Evolutionary conservation across 768 basidiomycete species (phyloP).

Genomic region (Lactarius vividus): DNA sequence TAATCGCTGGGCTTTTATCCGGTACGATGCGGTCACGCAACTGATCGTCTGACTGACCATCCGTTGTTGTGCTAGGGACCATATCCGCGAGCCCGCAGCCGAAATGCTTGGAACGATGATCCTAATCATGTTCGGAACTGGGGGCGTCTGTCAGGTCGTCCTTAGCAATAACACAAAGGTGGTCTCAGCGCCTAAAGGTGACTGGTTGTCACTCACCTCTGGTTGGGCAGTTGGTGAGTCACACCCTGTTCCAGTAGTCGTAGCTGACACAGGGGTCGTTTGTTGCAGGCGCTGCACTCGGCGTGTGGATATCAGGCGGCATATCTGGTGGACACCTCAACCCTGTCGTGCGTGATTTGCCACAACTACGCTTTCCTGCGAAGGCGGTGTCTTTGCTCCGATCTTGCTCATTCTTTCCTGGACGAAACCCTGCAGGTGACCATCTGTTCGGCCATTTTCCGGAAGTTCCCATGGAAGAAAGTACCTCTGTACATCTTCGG

Average conservation of each 20-base stretch:
- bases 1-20: slow-evolving; percentile 5
- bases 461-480: slow-evolving; percentile 77
- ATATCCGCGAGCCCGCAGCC: slow-evolving; percentile 17
- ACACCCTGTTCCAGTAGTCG: not conserved
- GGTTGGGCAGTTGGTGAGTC: slow-evolving; percentile 27
- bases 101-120: slow-evolving; percentile 20
- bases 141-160: slow-evolving; percentile 19
- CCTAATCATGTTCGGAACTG: slow-evolving; percentile 18
- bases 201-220: slow-evolving; percentile 22
- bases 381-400: not conserved
- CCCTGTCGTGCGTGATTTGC: slow-evolving; percentile 30
- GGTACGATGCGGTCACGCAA: not conserved
- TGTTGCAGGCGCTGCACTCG: slow-evolving; percentile 50
- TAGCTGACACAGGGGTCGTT: not conserved
- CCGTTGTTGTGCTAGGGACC: not conserved
- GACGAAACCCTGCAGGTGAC: slow-evolving; percentile 48
- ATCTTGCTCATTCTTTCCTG: not conserved
- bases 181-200: slow-evolving; percentile 26
- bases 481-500: slow-evolving; percentile 66
- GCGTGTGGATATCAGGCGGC: slow-evolving; percentile 64
- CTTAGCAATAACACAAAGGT: slow-evolving; percentile 21
- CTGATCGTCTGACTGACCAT: not conserved
- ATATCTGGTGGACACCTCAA: slow-evolving; percentile 66
- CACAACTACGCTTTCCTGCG: not conserved
- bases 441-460: slow-evolving; percentile 60